Evolutionary conservation across 805 yeast genomes (phyloP), one percentile per base, ranked within the genome.

Genomic region (Barnettozyma sp.): DNA sequence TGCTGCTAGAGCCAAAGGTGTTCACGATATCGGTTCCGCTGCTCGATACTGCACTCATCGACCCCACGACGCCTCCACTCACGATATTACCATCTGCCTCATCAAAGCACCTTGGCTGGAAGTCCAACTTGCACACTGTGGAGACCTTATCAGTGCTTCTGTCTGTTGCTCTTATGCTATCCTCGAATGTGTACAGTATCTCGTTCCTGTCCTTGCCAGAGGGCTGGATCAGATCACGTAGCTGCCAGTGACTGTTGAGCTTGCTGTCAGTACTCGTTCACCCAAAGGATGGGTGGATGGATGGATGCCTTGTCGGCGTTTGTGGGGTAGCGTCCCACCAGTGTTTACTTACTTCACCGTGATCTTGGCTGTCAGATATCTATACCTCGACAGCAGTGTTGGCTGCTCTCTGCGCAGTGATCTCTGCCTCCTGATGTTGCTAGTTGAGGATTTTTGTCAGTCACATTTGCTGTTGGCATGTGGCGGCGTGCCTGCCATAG

Each of bases 191-290:
- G 53, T 78, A 83, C 38, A 71, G 66, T 7, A 82, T 61, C 28
- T 65, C 65, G 41, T 70, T 52, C 42, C 66, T 56, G 37, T 55
- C 39, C 32, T 49, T 42, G 37, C 78, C 55, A 13, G 66, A 60
- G 12, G 71, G 69, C 44, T 76, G 72, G 6, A 86, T 63, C 49
- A 86, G 66, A 51, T 86, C 90, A 24, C 94, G 66, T 22, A 86
- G 64, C 56, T 85, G 95, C 94, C 94, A 86, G 61, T 85, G 80
- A 17, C 56, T 49, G 20, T 31, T n/a, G n/a, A n/a, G n/a, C n/a
- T n/a, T n/a, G n/a, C n/a, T n/a, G n/a, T n/a, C n/a, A n/a, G n/a
- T n/a, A n/a, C n/a, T n/a, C n/a, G n/a, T n/a, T n/a, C n/a, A n/a
- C n/a, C n/a, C n/a, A n/a, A n/a, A n/a, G n/a, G n/a, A n/a, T n/a